Base-by-base conservation (phyloP, 192 early-diverging fungal genomes). In the Backusella morwellensis region DNA sequence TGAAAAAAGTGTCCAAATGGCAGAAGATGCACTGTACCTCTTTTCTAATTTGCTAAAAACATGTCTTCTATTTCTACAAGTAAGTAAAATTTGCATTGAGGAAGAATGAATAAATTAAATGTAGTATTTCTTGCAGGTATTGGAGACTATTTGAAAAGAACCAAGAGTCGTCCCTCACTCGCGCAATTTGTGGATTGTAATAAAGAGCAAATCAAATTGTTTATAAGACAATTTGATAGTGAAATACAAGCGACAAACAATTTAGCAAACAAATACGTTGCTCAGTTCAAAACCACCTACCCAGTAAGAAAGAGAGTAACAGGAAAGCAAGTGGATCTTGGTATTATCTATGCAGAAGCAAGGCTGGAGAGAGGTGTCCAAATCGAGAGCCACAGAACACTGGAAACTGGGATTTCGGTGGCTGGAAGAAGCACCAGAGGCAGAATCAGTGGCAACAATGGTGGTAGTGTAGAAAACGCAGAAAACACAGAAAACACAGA, bases 211-310 rank as follows among this genome's bases (percentile, higher is more conserved):
- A 68, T 32, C 35, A 68, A 68, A 68, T 29, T 35, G 14, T 68
- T 35, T 68, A 35, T 36, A 68, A 29, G 19, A 68, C 66, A 68
- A 68, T 68, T 68, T 68, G 66, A 68, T 68, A 68, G 3, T 17
- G 66, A 68, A 68, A 19, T 1, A 29, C 29, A 68, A 19, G 66
- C 66, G 66, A 68, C 29, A 32, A 68, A 35, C 32, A 68, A 34
- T 35, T 19, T 68, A 32, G 66, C 5, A 35, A 68, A 34, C 66
- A 68, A 68, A 35, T 68, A 35, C 17, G 35, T 68, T 35, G 32
- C 35, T 35, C 32, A 17, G 66, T 68, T 32, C 66, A 68, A 68
- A 17, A 68, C 4, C 35, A 34, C 17, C 35, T 68, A 35, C 66
- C 66, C 66, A 15, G 34, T 12, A 35, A 68, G 66, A 34, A 68